Base-by-base conservation (phyloP, 371 early-diverging fungal species). In the Zopfochytrium polystomum region DNA sequence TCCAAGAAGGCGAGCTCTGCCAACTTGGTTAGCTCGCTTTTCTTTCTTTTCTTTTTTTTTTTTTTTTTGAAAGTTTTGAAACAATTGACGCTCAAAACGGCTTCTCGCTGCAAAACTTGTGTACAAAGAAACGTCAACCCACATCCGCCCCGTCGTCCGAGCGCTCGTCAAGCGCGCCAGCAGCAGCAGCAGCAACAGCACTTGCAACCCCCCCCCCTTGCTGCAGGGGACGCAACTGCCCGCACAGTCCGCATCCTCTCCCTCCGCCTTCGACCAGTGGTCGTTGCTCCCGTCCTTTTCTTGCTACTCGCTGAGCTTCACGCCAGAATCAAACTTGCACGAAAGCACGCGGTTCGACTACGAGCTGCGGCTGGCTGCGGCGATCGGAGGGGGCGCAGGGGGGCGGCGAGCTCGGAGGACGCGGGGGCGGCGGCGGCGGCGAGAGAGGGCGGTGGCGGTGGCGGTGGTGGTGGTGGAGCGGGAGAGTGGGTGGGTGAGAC, bases 401-500 rank as follows among this genome's bases (percentile, higher is more conserved):
- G 26, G 18, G 9, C 18, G 49, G 56, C 9, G 7, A 48, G 22
- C 29, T 63, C n/a, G n/a, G n/a, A n/a, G n/a, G n/a, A n/a, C n/a
- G n/a, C n/a, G n/a, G n/a, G n/a, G n/a, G n/a, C n/a, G 34, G 56
- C 56, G 22, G 42, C 32, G 13, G 57, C 30, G 25, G 6, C 18
- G 15, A 29, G 44, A 45, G 25, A 26, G 30, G 57, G 42, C 33
- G 55, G 29, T 18, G 44, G 20, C 42, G 58, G 42, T 7, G 65
- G 57, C 0, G 30, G 26, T 13, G 66, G 45, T 27, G 67, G 38
- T 6, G 58, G 49, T 11, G 53, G 47, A 35, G 52, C 26, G 20
- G 58, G 29, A 6, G 42, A 38, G 2, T 7, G 18, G 9, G 38
- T 44, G 3, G 93, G 93, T 91, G 74, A 74, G 7, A 89, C 86